Conservation (phyloP, 2,329 filamentous ascomycete genomes). For the Fusarium poae region DNA sequence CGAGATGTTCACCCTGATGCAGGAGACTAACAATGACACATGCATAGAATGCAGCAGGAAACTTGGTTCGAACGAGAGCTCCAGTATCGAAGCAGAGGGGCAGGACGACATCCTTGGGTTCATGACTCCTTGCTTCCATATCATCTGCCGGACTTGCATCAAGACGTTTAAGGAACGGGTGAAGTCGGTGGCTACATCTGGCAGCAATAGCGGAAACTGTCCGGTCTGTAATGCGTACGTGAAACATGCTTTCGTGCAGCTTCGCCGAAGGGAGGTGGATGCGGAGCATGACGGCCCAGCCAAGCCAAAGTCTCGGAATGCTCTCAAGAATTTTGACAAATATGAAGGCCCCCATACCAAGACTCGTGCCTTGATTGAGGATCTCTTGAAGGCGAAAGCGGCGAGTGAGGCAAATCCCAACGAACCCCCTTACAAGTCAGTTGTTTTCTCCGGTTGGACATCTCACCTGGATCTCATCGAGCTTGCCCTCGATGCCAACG, state of each 20-base stretch:
- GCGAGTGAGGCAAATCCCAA: conserved; percentile 72
- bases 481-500: conserved; percentile 76
- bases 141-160: conserved; percentile 83
- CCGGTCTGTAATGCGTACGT: conserved; percentile 76
- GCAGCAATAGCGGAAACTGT: conserved; percentile 68
- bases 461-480: conserved; percentile 93
- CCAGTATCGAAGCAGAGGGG: conserved; percentile 69
- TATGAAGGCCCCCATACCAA: conserved; percentile 94
- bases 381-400: conserved; percentile 74
- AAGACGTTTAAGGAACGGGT: conserved; percentile 68
- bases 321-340: conserved; percentile 70
- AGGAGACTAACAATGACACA: conserved; percentile 80
- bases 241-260: conserved; percentile 73
- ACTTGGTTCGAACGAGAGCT: conserved; percentile 68
- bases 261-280: conserved; percentile 73
- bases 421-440: conserved; percentile 86
- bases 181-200: conserved; percentile 53
- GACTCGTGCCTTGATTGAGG: conserved; percentile 83
- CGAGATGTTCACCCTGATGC: conserved; percentile 86
- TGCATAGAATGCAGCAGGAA: conserved; percentile 79
- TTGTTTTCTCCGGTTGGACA: conserved; percentile 97
- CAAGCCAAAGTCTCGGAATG: conserved; percentile 51
- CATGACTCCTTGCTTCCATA: conserved; percentile 89
- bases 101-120: conserved; percentile 77
- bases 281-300: conserved; percentile 67